Conservation (phyloP, 768 basidiomycete species). For the Jaapia argillacea region DNA sequence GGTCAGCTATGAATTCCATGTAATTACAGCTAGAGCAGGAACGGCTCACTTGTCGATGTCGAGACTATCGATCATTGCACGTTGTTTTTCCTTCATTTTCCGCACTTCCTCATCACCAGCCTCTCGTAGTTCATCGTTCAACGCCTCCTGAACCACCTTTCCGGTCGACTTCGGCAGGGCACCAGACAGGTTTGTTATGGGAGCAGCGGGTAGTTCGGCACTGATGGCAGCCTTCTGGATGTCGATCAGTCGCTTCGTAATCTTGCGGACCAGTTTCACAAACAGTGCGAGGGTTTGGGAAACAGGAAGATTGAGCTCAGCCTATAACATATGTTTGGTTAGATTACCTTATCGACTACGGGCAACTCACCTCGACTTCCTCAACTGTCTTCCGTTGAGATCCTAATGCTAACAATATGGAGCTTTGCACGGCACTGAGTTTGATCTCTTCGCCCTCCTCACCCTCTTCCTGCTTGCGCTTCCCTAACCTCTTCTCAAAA, state of each 20-base stretch:
- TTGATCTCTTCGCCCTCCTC: constrained; percentile 42
- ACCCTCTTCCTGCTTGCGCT: not conserved
- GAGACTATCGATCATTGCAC: constrained; percentile 79
- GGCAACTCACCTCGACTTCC: constrained; percentile 62
- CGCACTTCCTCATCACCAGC: constrained; percentile 62
- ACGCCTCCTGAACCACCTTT: constrained; percentile 18
- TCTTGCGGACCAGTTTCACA: constrained; percentile 81
- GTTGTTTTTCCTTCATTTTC: constrained; percentile 56
- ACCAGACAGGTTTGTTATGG: constrained; percentile 14
- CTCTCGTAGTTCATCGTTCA: constrained; percentile 30
- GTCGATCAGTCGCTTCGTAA: constrained; percentile 63
- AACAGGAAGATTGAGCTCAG: constrained; percentile 75
- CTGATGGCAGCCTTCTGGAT: constrained; percentile 74
- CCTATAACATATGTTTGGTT: too few species aligned
- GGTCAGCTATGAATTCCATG: not conserved
- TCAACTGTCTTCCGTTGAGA: constrained; percentile 86
- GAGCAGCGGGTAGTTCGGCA: constrained; percentile 43
- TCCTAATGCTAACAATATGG: constrained; percentile 83
- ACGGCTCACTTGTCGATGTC: constrained; percentile 76
- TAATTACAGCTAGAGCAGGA: not conserved
- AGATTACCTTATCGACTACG: too few species aligned
- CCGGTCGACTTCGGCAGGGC: constrained; percentile 8
- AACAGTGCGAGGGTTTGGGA: constrained; percentile 86
- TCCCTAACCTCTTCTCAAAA: constrained; percentile 58
- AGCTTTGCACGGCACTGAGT: constrained; percentile 83